phyloP scores from a whole-genome alignment of 2,329 filamentous ascomycete genomes.

The Cercospora sp. region DNA sequence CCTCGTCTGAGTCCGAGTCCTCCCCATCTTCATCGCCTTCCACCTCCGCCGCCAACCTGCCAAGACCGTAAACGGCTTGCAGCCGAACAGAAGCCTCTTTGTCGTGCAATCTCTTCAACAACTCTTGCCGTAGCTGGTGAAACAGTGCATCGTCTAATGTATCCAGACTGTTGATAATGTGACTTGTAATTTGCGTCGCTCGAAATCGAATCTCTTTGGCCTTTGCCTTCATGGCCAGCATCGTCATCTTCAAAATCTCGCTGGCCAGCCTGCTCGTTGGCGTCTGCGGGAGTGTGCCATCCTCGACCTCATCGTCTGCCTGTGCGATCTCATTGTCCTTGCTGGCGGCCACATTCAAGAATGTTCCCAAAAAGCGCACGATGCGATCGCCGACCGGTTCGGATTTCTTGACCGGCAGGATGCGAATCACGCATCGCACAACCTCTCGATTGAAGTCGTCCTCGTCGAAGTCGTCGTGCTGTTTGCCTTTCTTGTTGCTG shows the following conservation, averaged over 20 bases:
- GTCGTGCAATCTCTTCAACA: conserved; percentile 84
- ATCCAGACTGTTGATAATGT: conserved; percentile 89
- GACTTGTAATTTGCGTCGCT: conserved; percentile 83
- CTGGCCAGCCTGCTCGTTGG: conserved; percentile 78
- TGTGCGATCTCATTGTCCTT: conserved; percentile 50
- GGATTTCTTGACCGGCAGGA: conserved; percentile 87
- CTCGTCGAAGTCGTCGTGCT: conserved; percentile 71
- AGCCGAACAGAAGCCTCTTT: conserved; percentile 91
- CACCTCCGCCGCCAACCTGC: conserved; percentile 72
- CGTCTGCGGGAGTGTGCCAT: conserved; percentile 70
- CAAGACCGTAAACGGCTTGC: conserved; percentile 89
- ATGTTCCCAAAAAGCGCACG: conserved; percentile 83
- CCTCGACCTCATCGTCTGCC: conserved; percentile 60
- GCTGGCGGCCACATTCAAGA: conserved; percentile 68
- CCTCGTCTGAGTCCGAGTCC: conserved; percentile 69
- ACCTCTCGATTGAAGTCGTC: conserved; percentile 86
- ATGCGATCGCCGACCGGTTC: conserved; percentile 84
- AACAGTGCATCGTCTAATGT: conserved; percentile 92
- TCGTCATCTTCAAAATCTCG: conserved; percentile 68
- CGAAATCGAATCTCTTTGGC: conserved; percentile 92
- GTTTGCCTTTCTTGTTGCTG: conserved; percentile 52
- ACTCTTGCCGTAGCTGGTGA: conserved; percentile 72
- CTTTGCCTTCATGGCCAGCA: conserved; percentile 78
- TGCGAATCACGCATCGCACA: conserved; percentile 74
- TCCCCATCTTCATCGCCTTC: conserved; percentile 63